phyloP scores from a whole-genome alignment of 495 filamentous ascomycete species.

The Lasiosphaeria ovina region DNA sequence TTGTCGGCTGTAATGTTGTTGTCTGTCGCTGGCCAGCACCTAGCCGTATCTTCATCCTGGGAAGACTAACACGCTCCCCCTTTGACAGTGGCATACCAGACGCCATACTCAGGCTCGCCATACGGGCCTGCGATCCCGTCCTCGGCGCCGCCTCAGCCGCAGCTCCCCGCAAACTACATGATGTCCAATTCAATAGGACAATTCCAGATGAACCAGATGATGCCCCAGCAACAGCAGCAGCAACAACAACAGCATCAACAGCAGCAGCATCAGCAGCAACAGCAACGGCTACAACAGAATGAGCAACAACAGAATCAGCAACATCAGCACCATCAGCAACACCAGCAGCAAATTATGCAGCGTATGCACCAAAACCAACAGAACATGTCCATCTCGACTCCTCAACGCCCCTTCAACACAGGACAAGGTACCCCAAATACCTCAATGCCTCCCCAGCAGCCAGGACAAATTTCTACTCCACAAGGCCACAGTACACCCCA shows the following conservation, averaged over 20 bases:
- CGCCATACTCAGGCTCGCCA: conserved; percentile 50
- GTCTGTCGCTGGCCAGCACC: not conserved
- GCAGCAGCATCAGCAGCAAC: not conserved
- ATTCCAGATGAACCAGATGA: conserved; percentile 39
- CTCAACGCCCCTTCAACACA: conserved; percentile 40
- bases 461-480: conserved; percentile 26
- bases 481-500: conserved; percentile 34
- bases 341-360: conserved; percentile 42
- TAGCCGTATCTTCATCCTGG: not conserved
- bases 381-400: conserved; percentile 41
- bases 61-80: conserved; percentile 4
- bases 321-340: not conserved
- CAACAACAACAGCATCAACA: conserved; percentile 28
- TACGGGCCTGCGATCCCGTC: conserved; percentile 46
- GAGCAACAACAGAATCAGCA: conserved; percentile 13
- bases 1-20: no score
- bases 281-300: no score
- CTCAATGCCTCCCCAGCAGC: conserved; percentile 33
- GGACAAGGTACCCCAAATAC: conserved; percentile 37
- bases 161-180: conserved; percentile 51
- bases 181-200: conserved; percentile 41
- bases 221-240: conserved; percentile 39
- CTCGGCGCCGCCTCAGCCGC: conserved; percentile 42
- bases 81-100: conserved; percentile 50
- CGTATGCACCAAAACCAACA: conserved; percentile 43